phyloP scores from a whole-genome alignment of 192 early-diverging fungal genomes.

The Entomortierella parvispora region DNA sequence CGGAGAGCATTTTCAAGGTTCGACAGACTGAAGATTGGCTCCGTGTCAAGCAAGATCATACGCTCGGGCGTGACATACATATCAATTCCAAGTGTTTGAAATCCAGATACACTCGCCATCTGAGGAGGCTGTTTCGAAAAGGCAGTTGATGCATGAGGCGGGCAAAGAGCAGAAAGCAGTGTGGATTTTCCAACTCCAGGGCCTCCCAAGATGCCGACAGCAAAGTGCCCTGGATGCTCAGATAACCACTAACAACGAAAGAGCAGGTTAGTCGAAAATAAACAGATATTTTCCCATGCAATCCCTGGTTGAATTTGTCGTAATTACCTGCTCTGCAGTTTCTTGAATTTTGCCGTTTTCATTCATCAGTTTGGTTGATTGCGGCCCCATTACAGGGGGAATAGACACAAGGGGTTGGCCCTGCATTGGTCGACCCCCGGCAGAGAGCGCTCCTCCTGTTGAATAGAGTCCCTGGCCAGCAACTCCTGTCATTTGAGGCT shows the following conservation, averaged over 20 bases:
- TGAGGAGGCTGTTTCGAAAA: slow-evolving; percentile 50
- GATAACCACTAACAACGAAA: slow-evolving; percentile 48
- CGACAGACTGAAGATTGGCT: slow-evolving; percentile 62
- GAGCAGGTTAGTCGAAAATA: not conserved
- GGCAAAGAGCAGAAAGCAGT: slow-evolving; percentile 64
- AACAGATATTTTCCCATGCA: not conserved
- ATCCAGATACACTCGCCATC: slow-evolving; percentile 47
- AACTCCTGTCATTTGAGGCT: slow-evolving; percentile 11
- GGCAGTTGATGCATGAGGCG: slow-evolving; percentile 33
- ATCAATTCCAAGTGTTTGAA: slow-evolving; percentile 67
- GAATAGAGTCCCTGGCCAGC: slow-evolving; percentile 11
- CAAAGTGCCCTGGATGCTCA: slow-evolving; percentile 75
- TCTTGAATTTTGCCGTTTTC: slow-evolving; percentile 32
- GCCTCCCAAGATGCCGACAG: slow-evolving; percentile 72
- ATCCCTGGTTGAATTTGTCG: not conserved
- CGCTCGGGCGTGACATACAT: slow-evolving; percentile 74
- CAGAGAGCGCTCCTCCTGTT: slow-evolving; percentile 22
- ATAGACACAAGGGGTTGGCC: slow-evolving; percentile 12
- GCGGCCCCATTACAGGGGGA: slow-evolving; percentile 24
- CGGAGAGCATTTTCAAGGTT: slow-evolving; percentile 55
- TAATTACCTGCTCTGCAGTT: slow-evolving; percentile 42
- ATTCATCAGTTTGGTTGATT: slow-evolving; percentile 38
- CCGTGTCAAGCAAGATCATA: slow-evolving; percentile 69
- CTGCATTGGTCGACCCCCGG: slow-evolving; percentile 21
- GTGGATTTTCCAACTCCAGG: slow-evolving; percentile 75